Evolutionary conservation across 129 eudicot genomes (phyloP).

Genomic region (Erigeron canadensis): DNA sequence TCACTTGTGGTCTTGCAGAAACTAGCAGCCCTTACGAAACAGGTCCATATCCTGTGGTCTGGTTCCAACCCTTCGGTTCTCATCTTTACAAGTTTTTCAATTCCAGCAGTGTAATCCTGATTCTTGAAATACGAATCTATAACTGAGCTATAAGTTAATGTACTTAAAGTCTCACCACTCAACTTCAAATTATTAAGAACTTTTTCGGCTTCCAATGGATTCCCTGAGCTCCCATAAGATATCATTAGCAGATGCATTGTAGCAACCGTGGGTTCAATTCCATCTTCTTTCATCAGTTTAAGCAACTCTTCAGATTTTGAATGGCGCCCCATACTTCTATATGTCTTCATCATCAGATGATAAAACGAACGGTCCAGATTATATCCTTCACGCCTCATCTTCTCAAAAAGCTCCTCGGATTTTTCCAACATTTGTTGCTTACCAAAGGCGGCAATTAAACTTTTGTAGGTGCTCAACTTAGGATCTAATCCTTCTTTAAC

Average conservation of each 20-base stretch:
- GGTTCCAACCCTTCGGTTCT: constrained; percentile 70
- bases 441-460: constrained; percentile 73
- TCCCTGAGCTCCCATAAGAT: constrained; percentile 86
- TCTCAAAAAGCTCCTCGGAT: constrained; percentile 79
- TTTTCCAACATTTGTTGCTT: constrained; percentile 68
- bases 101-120: constrained; percentile 55
- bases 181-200: constrained; percentile 62
- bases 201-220: constrained; percentile 84
- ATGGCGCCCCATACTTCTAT: constrained; percentile 66
- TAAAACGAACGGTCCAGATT: constrained; percentile 76
- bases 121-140: constrained; percentile 81
- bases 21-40: constrained; percentile 86
- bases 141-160: constrained; percentile 82
- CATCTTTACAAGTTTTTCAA: constrained; percentile 74
- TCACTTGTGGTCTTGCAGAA: constrained; percentile 55
- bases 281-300: constrained; percentile 64
- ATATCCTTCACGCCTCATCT: constrained; percentile 57
- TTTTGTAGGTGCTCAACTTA: constrained; percentile 67
- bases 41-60: constrained; percentile 90
- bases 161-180: constrained; percentile 47
- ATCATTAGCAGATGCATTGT: constrained; percentile 96
- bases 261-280: constrained; percentile 71
- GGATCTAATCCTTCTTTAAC: constrained; percentile 63
- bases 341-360: constrained; percentile 93
- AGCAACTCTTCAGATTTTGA: constrained; percentile 69